Percentiles rank a stretch among this genome's conserved stretches.
Conservation (phyloP, 1,139 yeast species). For the Suhomyces chickasaworum region DNA sequence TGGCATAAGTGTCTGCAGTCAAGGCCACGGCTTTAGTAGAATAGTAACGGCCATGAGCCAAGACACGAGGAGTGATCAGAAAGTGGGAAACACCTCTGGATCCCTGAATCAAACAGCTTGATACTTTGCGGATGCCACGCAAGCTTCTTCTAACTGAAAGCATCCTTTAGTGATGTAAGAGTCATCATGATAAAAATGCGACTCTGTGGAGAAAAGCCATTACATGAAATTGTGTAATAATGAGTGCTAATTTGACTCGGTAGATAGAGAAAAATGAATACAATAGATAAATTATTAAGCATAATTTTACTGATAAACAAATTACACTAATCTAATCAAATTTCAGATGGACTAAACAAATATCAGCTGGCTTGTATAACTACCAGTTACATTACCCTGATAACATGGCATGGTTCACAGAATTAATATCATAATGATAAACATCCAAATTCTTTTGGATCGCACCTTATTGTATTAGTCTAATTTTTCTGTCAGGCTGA, state of each 20-base stretch:
- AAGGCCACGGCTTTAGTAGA: conserved; percentile 51
- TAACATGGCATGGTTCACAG: too few species aligned
- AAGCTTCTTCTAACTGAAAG: conserved; percentile 8
- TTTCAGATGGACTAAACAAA: too few species aligned
- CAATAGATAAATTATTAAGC: too few species aligned
- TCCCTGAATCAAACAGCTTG: not conserved
- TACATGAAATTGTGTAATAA: not conserved
- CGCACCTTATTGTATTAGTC: too few species aligned
- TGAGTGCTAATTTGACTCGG: not conserved
- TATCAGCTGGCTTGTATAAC: too few species aligned
- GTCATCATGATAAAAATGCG: conserved; percentile 8
- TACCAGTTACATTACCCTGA: too few species aligned
- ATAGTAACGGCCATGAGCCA: conserved; percentile 14
- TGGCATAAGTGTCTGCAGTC: conserved; percentile 65
- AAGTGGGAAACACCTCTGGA: not conserved
- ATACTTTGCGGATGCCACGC: conserved; percentile 5
- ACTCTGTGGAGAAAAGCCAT: conserved; percentile 6
- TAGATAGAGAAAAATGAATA: not conserved
- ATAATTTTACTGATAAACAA: too few species aligned
- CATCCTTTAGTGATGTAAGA: conserved; percentile 5
- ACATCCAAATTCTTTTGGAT: too few species aligned
- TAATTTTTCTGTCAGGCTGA: too few species aligned
- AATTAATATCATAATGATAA: too few species aligned
- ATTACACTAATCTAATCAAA: too few species aligned
- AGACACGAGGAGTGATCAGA: not conserved